Evolutionary conservation across 1,139 yeast genomes (phyloP), one percentile per base, ranked within the genome.

Genomic region (Diutina siamensis): DNA sequence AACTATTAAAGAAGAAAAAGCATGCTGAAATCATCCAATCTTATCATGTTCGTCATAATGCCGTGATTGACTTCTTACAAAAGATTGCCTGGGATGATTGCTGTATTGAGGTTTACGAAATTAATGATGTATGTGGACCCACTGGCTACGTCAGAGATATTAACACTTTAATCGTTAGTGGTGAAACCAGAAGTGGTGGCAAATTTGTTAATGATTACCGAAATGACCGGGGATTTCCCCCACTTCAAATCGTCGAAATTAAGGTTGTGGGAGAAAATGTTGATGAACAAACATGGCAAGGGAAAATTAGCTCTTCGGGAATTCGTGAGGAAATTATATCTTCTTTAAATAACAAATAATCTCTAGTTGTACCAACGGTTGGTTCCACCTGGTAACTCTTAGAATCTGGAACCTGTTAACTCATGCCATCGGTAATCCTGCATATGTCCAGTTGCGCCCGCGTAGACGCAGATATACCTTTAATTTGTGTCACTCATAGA

Each of bases 121-220:
- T 94, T 36, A 74, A 78, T 49, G 98, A 94, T 59, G 74, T 89
- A 0, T 88, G 94, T 62, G 99, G 99, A 0, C 98, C 98, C 1
- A 88, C 98, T 0, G 95, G 89, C 0, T 71, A 74, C n/a, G 70
- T 84, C 2, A 70, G 71, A 20, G 80, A 79, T 36, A 86, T 94
- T 40, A 83, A 88, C 53, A 83, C 88, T 0, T 71, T 94, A 47
- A 79, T 89, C 0, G 78, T 92, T 7, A 85, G 95, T 53, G 70
- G 76, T 40, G 98, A 94, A 56, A 83, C 97, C 0, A 64, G 71
- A 0, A 59, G 72, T 17, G 98, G 98, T 4, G 97, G 87, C 0
- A 74, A 66, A 0, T 68, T 69, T 51, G 81, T 94, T 40, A 92
- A 92, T 56, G 66, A 76, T 15, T 70, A 71, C 38, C 72, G 99